Base-by-base conservation (phyloP, 2,329 filamentous ascomycete species). In the Chrysosphaeria jannelii region DNA sequence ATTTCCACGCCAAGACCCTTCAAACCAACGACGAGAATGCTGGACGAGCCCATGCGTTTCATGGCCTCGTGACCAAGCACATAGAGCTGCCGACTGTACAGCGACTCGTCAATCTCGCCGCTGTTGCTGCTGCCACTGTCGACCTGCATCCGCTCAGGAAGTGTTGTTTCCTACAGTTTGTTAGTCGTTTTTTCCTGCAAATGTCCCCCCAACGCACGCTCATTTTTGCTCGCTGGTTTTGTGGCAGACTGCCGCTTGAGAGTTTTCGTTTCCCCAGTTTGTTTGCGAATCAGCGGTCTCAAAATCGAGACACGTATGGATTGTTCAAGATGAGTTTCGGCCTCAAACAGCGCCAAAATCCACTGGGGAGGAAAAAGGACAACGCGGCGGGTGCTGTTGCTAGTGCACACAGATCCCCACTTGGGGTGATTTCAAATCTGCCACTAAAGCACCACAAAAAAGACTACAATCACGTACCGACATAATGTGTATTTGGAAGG, bases 1-100 rank as follows among this genome's bases (percentile, higher is more conserved):
- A 97, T 85, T 48, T 97, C 85, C 26, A 91, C 81, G 51, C 85
- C 85, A 19, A 97, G 60, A 24, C 85, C 85, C 44, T 85, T 81
- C 34, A 93, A 53, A 32, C 85, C 85, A 30, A 81, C 71, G 27
- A 97, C 57, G 25, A 97, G 70, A 29, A 97, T 62, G 40, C 93
- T 88, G 26, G 85, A 93, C 30, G 78, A 74, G 39, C 79, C 64
- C 85, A 97, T 97, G 39, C 85, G 78, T 57, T 89, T 93, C 85
- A 97, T 97, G 33, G 85, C 85, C 45, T 68, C 63, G 37, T 69
- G 63, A 31, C 63, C 63, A 24, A 68, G 44, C 29, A 69, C 65
- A 39, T 70, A 70, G 35, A 71, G 64, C 47, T 71, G 65, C 40
- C 65, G 57, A 41, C 64, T 70, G 51, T 71, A 71, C 35, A 71